Conservation (phyloP, 371 early-diverging fungal genomes). For the Dinochytrium kinnereticum region DNA sequence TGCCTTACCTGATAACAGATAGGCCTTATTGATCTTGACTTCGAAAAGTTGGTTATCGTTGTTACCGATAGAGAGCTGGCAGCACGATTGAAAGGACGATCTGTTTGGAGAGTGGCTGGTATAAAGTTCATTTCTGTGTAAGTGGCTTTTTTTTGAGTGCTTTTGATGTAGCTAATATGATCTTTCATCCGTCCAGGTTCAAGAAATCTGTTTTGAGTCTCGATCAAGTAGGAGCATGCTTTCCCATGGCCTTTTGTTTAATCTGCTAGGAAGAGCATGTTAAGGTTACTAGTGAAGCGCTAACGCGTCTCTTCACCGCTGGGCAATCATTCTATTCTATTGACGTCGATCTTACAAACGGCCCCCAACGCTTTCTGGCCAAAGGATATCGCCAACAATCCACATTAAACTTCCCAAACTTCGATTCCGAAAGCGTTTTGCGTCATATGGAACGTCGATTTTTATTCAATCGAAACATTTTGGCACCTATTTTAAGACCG, state of each 20-base stretch:
- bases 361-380: slow-evolving; percentile 22
- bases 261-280: slow-evolving; percentile 12
- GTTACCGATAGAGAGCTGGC: slow-evolving; percentile 22
- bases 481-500: slow-evolving; percentile 17
- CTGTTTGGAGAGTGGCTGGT: slow-evolving; percentile 26
- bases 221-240: slow-evolving; percentile 13
- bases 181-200: background rate
- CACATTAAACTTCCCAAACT: slow-evolving; percentile 1
- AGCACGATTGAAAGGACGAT: slow-evolving; percentile 18
- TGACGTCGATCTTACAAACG: slow-evolving; percentile 39
- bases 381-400: slow-evolving; percentile 8
- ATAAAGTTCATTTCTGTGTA: slow-evolving; percentile 13
- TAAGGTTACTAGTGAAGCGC: background rate
- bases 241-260: too few relatives aligned
- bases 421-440: slow-evolving; percentile 13
- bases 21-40: slow-evolving; percentile 22
- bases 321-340: slow-evolving; percentile 35
- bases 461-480: slow-evolving; percentile 26
- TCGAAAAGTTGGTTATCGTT: slow-evolving; percentile 21
- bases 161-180: background rate
- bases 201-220: slow-evolving; percentile 9
- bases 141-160: background rate
- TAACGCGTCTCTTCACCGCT: slow-evolving; percentile 5
- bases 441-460: slow-evolving; percentile 26
- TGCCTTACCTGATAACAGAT: background rate